Base-by-base conservation (phyloP, 1,284 basidiomycete genomes). In the Ceratobasidium theobromae region DNA sequence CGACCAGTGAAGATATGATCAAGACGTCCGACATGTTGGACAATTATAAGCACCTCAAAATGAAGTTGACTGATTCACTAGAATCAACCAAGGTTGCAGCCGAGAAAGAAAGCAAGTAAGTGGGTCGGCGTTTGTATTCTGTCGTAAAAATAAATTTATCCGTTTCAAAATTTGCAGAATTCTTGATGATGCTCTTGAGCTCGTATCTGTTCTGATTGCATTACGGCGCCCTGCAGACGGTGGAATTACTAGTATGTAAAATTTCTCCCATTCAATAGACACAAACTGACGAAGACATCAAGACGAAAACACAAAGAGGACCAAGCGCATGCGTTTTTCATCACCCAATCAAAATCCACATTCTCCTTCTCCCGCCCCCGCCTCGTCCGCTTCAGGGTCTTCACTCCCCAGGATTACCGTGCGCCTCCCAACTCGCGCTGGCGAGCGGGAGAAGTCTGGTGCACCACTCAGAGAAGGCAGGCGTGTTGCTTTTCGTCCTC, bases 401-500 rank as follows among this genome's bases (percentile, higher is more conserved):
- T 65, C 69, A 16, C 25, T 38, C 11, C 49, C 65, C 4, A 38
- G 28, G 30, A 33, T 55, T 33, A 49, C 53, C 25, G 28, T 49
- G n/a, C 52, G 65, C 27, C 18, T 43, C 4, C 53, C 40, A n/a
- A 66, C 53, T 57, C 60, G 41, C 23, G 43, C 65, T 16, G 33
- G 27, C 8, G 53, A 67, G 28, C 66, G 43, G 11, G 48, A 58
- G 30, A 41, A 51, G n/a, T 5, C 52, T 14, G 52, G 38, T 67
- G 86, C 87, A 68, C 87, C 88, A 14, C 77, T 92, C 27, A 84
- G 85, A 72, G 81, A 84, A 73, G 85, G 86, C 16, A 80, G 89
- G 58, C 89, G 87, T 70, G 89, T 92, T 8, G 89, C 88, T 1
- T 92, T 91, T 71, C 87, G 87, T 74, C 87, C 86, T 6, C 86